phyloP scores from a whole-genome alignment of 257 asterid genomes.

The Petunia secreta region DNA sequence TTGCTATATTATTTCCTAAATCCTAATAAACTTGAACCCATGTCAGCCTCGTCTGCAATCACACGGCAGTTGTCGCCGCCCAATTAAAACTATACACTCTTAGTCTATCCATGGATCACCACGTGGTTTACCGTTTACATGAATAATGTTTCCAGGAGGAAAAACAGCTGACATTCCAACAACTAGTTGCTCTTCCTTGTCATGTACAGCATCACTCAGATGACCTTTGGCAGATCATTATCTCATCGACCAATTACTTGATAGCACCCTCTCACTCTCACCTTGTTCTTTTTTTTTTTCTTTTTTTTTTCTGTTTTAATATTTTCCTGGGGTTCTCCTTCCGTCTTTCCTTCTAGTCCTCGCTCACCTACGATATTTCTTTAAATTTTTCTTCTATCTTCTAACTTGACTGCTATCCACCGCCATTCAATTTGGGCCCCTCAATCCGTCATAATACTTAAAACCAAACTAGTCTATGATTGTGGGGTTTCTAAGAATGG shows the following conservation, averaged over 20 bases:
- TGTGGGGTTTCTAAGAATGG: neutral
- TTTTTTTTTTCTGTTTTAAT: neutral
- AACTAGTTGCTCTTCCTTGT: neutral
- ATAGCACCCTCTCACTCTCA: neutral
- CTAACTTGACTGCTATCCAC: neutral
- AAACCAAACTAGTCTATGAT: neutral
- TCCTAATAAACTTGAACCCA: neutral
- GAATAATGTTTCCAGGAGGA: neutral
- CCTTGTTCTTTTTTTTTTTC: neutral
- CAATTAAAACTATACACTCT: neutral
- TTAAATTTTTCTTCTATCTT: neutral
- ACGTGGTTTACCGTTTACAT: neutral
- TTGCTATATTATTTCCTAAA: too few species aligned
- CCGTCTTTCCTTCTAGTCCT: neutral
- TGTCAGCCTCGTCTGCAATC: neutral
- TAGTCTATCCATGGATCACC: neutral
- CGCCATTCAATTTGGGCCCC: neutral
- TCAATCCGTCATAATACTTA: neutral
- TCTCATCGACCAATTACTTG: neutral
- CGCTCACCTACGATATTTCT: neutral
- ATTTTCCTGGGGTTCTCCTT: neutral
- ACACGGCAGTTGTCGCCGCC: neutral
- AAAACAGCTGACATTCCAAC: conserved; percentile 2
- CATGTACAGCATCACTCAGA: neutral
- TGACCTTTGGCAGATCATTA: neutral